These are phyloP conservation scores for Melanomma pulvis-pyrius DNA, from an alignment of 495 filamentous ascomycete species.

Conservation along the genomic window DNA sequence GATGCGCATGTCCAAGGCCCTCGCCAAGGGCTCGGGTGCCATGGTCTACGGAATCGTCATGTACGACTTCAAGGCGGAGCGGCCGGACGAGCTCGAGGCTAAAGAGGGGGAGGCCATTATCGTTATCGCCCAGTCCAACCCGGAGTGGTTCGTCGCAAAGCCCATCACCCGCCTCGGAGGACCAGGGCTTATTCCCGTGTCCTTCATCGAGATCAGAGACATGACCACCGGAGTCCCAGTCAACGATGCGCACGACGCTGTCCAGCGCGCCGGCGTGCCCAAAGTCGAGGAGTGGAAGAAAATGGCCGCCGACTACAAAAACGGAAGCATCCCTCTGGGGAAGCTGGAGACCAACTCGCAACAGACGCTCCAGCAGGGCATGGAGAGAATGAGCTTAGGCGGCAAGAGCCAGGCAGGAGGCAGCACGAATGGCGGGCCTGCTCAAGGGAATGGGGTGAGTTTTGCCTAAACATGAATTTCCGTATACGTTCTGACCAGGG, in stretches of 20 bases:
- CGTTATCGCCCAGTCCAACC: slow-evolving; percentile 98
- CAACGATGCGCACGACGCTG: slow-evolving; percentile 79
- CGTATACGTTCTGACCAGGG: slow-evolving; percentile 43
- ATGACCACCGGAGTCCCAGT: slow-evolving; percentile 87
- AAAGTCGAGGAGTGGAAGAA: slow-evolving; percentile 99
- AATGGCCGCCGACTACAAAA: slow-evolving; percentile 99
- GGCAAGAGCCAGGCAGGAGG: slow-evolving; percentile 46
- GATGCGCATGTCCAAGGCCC: slow-evolving; percentile 55
- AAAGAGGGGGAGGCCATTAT: slow-evolving; percentile 96
- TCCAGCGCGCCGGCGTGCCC: slow-evolving; percentile 88
- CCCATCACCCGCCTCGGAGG: slow-evolving; percentile 93
- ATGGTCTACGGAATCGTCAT: slow-evolving; percentile 97
- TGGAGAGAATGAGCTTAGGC: slow-evolving; percentile 78
- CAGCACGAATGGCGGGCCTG: slow-evolving; percentile 47
- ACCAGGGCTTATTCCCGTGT: slow-evolving; percentile 93
- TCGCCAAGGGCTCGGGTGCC: slow-evolving; percentile 68
- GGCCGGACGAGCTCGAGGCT: slow-evolving; percentile 92
- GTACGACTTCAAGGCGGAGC: slow-evolving; percentile 95
- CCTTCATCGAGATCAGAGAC: slow-evolving; percentile 94
- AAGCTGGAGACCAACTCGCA: slow-evolving; percentile 69
- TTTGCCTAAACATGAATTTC: slow-evolving; percentile 31
- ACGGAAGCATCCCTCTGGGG: slow-evolving; percentile 93
- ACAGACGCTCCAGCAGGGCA: slow-evolving; percentile 64
- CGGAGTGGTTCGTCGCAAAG: slow-evolving; percentile 99
- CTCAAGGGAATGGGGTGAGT: slow-evolving; percentile 46